Evolutionary conservation across 1,284 basidiomycete species (phyloP), one percentile per base, ranked within the genome.

Genomic region (Megacollybia platyphylla): DNA sequence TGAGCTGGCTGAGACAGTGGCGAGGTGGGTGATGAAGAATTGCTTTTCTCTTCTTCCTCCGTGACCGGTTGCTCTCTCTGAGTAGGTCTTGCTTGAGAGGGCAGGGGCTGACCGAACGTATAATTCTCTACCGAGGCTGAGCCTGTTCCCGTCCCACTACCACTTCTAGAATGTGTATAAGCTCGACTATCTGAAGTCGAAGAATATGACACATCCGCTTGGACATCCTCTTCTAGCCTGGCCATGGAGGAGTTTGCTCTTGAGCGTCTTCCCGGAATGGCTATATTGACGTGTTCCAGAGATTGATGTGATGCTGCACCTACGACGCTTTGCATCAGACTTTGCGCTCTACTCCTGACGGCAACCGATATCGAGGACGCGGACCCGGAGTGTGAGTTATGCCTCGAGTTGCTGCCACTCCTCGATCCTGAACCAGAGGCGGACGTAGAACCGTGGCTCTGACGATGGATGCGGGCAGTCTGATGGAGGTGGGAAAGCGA

Each of bases 51-150:
- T 24, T 13, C 43, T 36, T 49, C 46, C 28, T 49, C 50, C 43
- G 47, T 47, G 13, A 42, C 40, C 39, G 39, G 42, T 40, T 57
- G 51, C 48, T 51, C 59, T 5, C 52, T 54, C 8, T 52, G 50
- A 28, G 55, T 57, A 45, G 57, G 54, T 49, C 61, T 57, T 47
- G 60, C 57, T 32, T 57, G 51, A 36, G n/a, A 44, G 42, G 28
- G 35, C 10, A 63, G 52, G 9, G 73, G 79, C 41, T 72, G 68
- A 6, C 80, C 81, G 55, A 84, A 84, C 5, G 81, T 84, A 54
- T 83, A 68, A 54, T 81, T 82, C 52, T 82, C 79, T 0, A 64
- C 65, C 40, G 67, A 70, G 50, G 73, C 76, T 36, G 58, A 57
- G 18, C 62, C 39, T 3, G 62, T 67, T 47, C 70, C 67, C 30